Percentiles rank a stretch among this genome's conserved stretches.
Evolutionary conservation across 2,329 filamentous ascomycete species (phyloP).

Genomic region (Alternaria arborescens): DNA sequence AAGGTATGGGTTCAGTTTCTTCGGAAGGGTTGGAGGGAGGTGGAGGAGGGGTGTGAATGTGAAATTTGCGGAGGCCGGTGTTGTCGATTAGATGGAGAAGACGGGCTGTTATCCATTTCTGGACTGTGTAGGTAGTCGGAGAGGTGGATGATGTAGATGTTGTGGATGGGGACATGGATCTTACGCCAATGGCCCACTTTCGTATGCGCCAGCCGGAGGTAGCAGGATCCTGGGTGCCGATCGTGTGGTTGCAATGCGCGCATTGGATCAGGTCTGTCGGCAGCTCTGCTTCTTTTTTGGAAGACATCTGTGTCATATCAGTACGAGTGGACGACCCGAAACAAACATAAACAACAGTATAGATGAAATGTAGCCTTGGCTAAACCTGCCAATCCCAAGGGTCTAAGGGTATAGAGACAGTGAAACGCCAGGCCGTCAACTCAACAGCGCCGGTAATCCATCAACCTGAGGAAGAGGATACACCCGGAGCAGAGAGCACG

Average conservation of each 20-base stretch:
- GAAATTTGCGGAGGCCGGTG: constrained; percentile 64
- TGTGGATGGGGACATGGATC: constrained; percentile 2
- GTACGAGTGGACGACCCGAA: constrained; percentile 1
- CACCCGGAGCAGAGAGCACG: constrained; percentile 27
- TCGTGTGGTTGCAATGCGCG: constrained; percentile 46
- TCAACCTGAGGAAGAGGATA: constrained; percentile 44
- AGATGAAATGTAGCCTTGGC: constrained; percentile 39
- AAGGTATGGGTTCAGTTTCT: constrained; percentile 21
- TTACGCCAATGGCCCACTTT: constrained; percentile 57
- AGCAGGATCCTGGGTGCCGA: constrained; percentile 54
- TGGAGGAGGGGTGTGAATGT: constrained; percentile 54
- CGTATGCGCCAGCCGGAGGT: constrained; percentile 59
- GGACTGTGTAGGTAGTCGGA: constrained; percentile 31
- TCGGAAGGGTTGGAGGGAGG: neutral
- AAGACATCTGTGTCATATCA: constrained; percentile 22
- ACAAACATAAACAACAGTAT: neutral
- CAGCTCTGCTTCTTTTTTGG: constrained; percentile 10
- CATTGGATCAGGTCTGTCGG: constrained; percentile 42
- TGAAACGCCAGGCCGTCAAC: constrained; percentile 46
- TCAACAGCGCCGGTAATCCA: constrained; percentile 36
- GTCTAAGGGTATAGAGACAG: constrained; percentile 40
- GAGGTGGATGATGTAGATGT: constrained; percentile 6
- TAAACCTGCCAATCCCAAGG: constrained; percentile 47
- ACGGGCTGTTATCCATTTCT: constrained; percentile 63
- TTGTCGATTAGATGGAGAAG: constrained; percentile 65